These are phyloP conservation scores for Bisporella sp. DNA, from an alignment of 2,329 filamentous ascomycete genomes.

Conservation along the genomic window DNA sequence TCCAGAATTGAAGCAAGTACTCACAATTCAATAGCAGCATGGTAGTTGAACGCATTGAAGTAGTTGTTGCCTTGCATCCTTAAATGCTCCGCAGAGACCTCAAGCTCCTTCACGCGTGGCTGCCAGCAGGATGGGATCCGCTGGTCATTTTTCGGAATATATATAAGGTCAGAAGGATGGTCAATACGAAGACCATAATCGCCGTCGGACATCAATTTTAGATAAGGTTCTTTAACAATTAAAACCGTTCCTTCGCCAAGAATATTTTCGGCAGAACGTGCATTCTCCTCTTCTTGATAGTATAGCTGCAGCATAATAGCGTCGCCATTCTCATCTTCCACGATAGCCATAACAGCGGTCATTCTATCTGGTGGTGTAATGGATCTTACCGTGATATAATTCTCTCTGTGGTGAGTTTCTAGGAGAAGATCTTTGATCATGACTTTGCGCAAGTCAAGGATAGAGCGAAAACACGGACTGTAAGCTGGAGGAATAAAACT, in stretches of 20 bases:
- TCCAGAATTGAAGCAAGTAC: neutral
- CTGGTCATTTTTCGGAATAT: constrained; percentile 29
- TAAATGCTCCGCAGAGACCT: neutral
- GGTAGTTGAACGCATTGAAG: constrained; percentile 1
- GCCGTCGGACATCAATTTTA: constrained; percentile 34
- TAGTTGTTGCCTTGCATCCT: neutral
- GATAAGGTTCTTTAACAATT: constrained; percentile 47
- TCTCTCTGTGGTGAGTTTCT: constrained; percentile 35
- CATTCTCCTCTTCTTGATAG: constrained; percentile 11
- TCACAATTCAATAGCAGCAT: constrained; percentile 10
- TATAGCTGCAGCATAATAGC: constrained; percentile 24
- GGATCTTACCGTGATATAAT: constrained; percentile 23
- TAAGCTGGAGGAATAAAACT: constrained; percentile 6
- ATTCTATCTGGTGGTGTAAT: constrained; percentile 5
- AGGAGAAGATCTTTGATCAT: constrained; percentile 24
- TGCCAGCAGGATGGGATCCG: constrained; percentile 28
- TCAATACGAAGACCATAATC: constrained; percentile 42
- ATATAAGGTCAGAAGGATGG: constrained; percentile 42
- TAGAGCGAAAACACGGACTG: neutral
- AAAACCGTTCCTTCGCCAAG: constrained; percentile 30
- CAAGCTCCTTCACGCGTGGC: neutral
- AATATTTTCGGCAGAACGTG: constrained; percentile 26
- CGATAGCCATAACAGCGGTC: constrained; percentile 11
- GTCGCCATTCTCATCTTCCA: constrained; percentile 22
- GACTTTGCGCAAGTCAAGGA: constrained; percentile 11